Evolutionary conservation across 1,139 yeast genomes (phyloP), one percentile per base, ranked within the genome.

Genomic region (Yamadazyma sp.): DNA sequence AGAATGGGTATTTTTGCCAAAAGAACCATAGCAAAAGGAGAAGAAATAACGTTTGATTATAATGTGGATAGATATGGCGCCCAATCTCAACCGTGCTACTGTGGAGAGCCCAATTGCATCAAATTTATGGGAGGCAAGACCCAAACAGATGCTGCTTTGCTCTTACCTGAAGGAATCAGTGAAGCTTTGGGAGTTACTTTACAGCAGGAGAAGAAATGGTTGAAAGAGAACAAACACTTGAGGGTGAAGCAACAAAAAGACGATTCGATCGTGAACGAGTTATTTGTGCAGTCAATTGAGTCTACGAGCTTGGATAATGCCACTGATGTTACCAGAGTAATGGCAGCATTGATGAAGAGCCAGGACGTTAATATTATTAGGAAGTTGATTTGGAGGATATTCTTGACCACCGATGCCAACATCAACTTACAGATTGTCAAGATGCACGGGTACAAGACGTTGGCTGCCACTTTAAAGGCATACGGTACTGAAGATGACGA

Each of bases 31-130:
- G 42, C 51, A n/a, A 62, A 62, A 40, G 96, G 96, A 34, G 97
- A 92, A 60, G 98, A 92, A 58, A 80, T 92, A 46, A 87, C 97
- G 0, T 87, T 92, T 64, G 96, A 92, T 62, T 92, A 92, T 61
- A 92, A 92, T 56, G 97, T 92, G 20, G 98, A 92, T 61, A 72
- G 98, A 44, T 92, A 89, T 59, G 98, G 98, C 20, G 95, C 97
- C 1, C 83, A 82, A 46, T 89, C 95, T 6, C 97, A 92, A 62
- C 86, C 88, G 17, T 92, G 98, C 62, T 86, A 86, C 62, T 92
- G 98, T 66, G 97, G 95, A 2, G 95, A 90, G 48, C 74, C 85
- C 18, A 90, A 87, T 61, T 92, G 98, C 73, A 74, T 88, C 33
- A 96, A 96, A 23, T 82, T 86, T 46, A 79, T 92, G 70, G 98